Conservation (phyloP, 805 yeast genomes). For the Jamesozyma lodderae region DNA sequence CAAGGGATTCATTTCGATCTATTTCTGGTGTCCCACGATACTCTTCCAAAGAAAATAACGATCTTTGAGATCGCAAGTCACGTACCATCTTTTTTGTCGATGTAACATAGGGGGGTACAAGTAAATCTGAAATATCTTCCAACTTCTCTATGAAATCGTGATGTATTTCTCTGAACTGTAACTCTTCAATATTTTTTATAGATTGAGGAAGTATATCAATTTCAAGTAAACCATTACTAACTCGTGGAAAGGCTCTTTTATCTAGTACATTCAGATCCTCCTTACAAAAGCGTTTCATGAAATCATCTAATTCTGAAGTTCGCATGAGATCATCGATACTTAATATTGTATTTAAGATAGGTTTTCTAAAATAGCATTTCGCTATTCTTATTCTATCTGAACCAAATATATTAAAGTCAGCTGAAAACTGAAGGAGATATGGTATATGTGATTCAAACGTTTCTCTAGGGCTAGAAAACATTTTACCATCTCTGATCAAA, state of each 20-base stretch:
- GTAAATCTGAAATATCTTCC: constrained; percentile 2
- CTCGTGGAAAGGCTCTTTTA: constrained; percentile 34
- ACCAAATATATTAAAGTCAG: constrained; percentile 78
- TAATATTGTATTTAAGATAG: constrained; percentile 35
- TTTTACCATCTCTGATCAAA: constrained; percentile 37
- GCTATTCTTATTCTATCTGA: constrained; percentile 63
- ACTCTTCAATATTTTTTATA: constrained; percentile 45
- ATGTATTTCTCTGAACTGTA: constrained; percentile 43
- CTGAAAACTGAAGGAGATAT: constrained; percentile 60
- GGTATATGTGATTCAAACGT: constrained; percentile 80
- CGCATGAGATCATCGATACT: constrained; percentile 21
- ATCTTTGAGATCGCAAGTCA: constrained; percentile 48
- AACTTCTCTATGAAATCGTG: constrained; percentile 37
- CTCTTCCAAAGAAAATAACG: constrained; percentile 29
- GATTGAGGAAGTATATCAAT: constrained; percentile 56
- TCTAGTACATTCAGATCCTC: constrained; percentile 13
- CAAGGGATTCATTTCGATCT: constrained; percentile 15
- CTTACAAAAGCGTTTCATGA: constrained; percentile 24
- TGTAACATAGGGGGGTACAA: constrained; percentile 26
- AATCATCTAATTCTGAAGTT: constrained; percentile 29
- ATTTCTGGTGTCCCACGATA: constrained; percentile 24
- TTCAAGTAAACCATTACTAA: constrained; percentile 59
- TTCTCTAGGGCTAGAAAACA: constrained; percentile 34
- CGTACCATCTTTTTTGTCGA: constrained; percentile 50
- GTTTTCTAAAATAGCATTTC: constrained; percentile 46